Base-by-base conservation (phyloP, 352 stramenopile genomes). In the Phytophthora tentaculata region DNA sequence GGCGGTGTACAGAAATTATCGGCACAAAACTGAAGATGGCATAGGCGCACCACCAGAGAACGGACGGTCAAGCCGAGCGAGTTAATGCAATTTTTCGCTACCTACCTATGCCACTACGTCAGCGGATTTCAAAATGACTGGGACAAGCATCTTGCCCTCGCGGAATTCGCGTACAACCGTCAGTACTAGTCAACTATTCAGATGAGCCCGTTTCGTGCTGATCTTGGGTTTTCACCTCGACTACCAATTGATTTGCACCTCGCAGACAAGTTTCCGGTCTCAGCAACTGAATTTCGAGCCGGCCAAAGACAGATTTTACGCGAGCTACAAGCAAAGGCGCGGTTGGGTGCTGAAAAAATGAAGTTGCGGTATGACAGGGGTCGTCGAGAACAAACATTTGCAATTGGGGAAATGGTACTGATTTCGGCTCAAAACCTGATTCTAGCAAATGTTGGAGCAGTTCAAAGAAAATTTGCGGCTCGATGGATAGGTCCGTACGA, bases 91-190 rank as follows among this genome's bases (percentile, higher is more conserved):
- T 32, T 68, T 0, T 37, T 62, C 43, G 28, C 35, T 2, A 48
- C 37, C 0, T 66, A 66, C 24, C 24, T 58, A 2, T 9, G 48
- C 1, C 19, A 37, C 16, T 56, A 64, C 9, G 57, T 56, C 0
- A 13, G 57, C 22, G 57, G 45, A 0, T 64, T 51, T 10, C 39
- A 56, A 10, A 64, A 64, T n/a, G 22, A 64, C 10, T 56, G 47
- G 57, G 20, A 48, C 7, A 14, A 14, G 2, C 54, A 49, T 49
- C 16, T 56, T 23, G 39, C 19, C 13, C 28, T 62, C 10, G 43
- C 43, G 29, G 55, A 62, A 24, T 61, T 61, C 45, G 54, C 54
- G 24, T 61, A 61, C 17, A 61, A 61, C 17, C 43, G 41, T n/a
- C 55, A 51, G 13, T 45, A 62, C 26, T 26, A 62, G 13, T 39